phyloP scores from a whole-genome alignment of 192 early-diverging fungal species.

The Linnemannia schmuckeri region DNA sequence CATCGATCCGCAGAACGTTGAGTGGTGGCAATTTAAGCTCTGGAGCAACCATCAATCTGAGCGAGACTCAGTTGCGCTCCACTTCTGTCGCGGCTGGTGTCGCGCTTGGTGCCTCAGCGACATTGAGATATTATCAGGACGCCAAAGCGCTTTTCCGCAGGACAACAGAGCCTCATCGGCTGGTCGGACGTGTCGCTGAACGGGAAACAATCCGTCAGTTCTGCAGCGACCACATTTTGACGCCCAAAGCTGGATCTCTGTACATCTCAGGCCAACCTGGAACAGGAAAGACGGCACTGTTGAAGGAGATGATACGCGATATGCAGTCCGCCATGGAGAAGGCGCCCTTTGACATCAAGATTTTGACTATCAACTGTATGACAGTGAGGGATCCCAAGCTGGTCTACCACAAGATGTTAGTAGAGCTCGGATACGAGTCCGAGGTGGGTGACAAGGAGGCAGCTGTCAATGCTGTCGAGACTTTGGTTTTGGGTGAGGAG shows the following conservation, averaged over 20 bases:
- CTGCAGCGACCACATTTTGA: constrained; percentile 60
- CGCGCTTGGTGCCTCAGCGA: background rate
- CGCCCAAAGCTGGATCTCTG: constrained; percentile 67
- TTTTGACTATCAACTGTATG: constrained; percentile 89
- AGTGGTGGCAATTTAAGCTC: background rate
- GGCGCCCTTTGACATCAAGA: constrained; percentile 61
- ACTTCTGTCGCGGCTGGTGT: background rate
- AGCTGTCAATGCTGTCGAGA: constrained; percentile 63
- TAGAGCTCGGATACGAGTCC: constrained; percentile 57
- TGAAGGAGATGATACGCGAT: constrained; percentile 66
- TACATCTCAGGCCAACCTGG: constrained; percentile 93
- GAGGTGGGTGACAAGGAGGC: constrained; percentile 54
- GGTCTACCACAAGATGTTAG: constrained; percentile 76
- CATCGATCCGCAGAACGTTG: background rate
- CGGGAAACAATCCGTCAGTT: constrained; percentile 63
- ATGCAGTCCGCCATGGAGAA: constrained; percentile 40
- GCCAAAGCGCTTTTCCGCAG: constrained; percentile 76
- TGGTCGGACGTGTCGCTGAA: constrained; percentile 76
- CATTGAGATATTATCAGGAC: constrained; percentile 51
- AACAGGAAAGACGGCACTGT: constrained; percentile 92
- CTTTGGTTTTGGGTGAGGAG: constrained; percentile 57
- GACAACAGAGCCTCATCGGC: constrained; percentile 63
- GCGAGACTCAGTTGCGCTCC: background rate
- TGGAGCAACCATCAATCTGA: background rate
- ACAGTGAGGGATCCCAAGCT: constrained; percentile 73